Conservation (phyloP, 495 filamentous ascomycete species). For the Daldinia caldariorum region DNA sequence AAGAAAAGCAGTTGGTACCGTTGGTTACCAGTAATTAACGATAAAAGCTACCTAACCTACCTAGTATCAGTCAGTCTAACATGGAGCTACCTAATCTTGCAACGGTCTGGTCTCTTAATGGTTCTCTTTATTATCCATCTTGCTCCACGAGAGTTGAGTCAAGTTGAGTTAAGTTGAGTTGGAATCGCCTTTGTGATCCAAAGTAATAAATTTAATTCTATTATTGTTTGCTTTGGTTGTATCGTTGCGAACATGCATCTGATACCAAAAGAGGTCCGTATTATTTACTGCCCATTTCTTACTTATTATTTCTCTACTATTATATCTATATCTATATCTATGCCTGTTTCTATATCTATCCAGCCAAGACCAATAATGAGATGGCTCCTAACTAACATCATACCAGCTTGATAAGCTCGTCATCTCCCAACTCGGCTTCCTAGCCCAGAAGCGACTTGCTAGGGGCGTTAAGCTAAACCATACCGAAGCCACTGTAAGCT, state of each 20-base stretch:
- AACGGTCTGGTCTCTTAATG: neutral
- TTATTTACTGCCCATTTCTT: neutral
- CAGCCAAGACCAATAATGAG: neutral
- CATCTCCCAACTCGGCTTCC: constrained; percentile 86
- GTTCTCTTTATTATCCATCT: neutral
- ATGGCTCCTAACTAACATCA: constrained; percentile 22
- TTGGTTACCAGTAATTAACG: too few species aligned
- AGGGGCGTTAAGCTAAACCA: constrained; percentile 91
- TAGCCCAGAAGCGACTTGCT: constrained; percentile 90
- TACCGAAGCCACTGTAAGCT: constrained; percentile 82
- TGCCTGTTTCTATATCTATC: neutral
- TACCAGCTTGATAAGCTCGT: constrained; percentile 92
- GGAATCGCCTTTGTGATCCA: neutral
- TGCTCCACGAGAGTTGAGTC: neutral
- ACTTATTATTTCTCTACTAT: too few species aligned
- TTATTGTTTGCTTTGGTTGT: neutral
- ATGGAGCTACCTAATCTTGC: neutral
- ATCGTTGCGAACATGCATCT: constrained; percentile 72
- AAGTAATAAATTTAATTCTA: constrained; percentile 2
- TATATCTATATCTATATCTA: too few species aligned
- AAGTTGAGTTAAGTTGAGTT: too few species aligned
- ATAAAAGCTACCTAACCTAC: constrained; percentile 19
- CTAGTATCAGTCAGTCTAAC: neutral
- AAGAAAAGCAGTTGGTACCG: constrained; percentile 1
- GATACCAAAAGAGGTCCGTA: constrained; percentile 81